A percentile compares a stretch with the other conserved stretches of the same genome.
Conservation (phyloP, 2,329 filamentous ascomycete genomes). For the Fusarium nelsonii region DNA sequence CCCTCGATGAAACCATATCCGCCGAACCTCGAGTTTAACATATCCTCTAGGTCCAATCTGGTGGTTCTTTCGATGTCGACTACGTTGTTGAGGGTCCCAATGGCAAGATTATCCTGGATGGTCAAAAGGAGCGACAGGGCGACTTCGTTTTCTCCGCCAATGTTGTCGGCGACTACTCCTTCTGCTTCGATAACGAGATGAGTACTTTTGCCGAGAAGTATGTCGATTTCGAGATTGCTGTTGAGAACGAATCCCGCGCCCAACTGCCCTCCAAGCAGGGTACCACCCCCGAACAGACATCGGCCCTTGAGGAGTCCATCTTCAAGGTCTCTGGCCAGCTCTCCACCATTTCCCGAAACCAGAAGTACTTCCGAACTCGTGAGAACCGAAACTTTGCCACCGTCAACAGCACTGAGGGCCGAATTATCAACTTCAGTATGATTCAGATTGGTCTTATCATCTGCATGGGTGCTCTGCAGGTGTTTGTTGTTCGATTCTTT, state of each 20-base stretch:
- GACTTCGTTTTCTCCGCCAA: slow-evolving; percentile 98
- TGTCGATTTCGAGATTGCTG: slow-evolving; percentile 97
- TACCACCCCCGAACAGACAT: slow-evolving; percentile 88
- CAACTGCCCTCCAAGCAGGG: slow-evolving; percentile 90
- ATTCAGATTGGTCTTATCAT: slow-evolving; percentile 93
- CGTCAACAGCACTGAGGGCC: slow-evolving; percentile 91
- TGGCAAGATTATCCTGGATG: slow-evolving; percentile 84
- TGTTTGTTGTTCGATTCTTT: slow-evolving; percentile 98
- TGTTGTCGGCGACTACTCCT: slow-evolving; percentile 87
- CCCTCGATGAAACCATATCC: not conserved
- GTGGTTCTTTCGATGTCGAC: slow-evolving; percentile 97
- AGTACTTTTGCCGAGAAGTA: slow-evolving; percentile 97
- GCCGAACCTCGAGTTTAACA: slow-evolving; percentile 25
- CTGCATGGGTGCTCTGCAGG: slow-evolving; percentile 94
- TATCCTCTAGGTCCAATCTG: slow-evolving; percentile 85
- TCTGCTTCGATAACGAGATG: slow-evolving; percentile 99
- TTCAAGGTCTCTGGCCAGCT: slow-evolving; percentile 94
- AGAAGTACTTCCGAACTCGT: slow-evolving; percentile 99
- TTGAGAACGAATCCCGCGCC: slow-evolving; percentile 89
- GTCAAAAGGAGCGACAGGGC: slow-evolving; percentile 91
- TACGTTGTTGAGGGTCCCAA: slow-evolving; percentile 87
- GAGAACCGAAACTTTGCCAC: slow-evolving; percentile 99
- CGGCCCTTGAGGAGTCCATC: slow-evolving; percentile 89
- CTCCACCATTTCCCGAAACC: slow-evolving; percentile 94
- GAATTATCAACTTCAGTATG: slow-evolving; percentile 97